Conservation (phyloP, 2,329 filamentous ascomycete genomes). For the Fusarium sp. region DNA sequence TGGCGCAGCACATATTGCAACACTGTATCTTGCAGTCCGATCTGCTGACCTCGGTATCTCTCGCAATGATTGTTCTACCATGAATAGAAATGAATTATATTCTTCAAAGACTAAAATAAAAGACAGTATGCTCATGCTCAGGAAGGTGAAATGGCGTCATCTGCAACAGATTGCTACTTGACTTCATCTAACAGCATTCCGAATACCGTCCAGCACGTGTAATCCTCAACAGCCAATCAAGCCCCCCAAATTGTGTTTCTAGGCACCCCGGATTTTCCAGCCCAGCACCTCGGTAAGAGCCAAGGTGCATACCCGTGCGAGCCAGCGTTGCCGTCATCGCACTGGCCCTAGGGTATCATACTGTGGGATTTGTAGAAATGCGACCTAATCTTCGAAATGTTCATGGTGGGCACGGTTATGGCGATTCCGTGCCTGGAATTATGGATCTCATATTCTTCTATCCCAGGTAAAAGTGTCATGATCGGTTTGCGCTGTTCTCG, state of each 20-base stretch:
- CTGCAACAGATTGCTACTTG: slow-evolving; percentile 5
- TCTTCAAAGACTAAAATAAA: not conserved
- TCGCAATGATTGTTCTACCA: not conserved
- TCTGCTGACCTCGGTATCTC: not conserved
- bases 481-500: too few relatives aligned
- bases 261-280: slow-evolving; percentile 36
- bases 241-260: slow-evolving; percentile 13
- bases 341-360: slow-evolving; percentile 6
- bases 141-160: not conserved
- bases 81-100: not conserved
- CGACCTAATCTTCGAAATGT: not conserved
- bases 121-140: too few relatives aligned
- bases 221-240: slow-evolving; percentile 16
- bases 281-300: slow-evolving; percentile 15
- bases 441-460: too few relatives aligned
- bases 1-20: slow-evolving; percentile 1
- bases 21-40: slow-evolving; percentile 8
- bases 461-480: too few relatives aligned
- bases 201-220: slow-evolving; percentile 22
- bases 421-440: not conserved
- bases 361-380: not conserved
- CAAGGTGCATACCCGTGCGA: slow-evolving; percentile 17
- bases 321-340: slow-evolving; percentile 7
- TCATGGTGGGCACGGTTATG: slow-evolving; percentile 2
- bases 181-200: slow-evolving; percentile 32